Conservation (phyloP, 1,284 basidiomycete genomes). For the Moesziomyces sp. region DNA sequence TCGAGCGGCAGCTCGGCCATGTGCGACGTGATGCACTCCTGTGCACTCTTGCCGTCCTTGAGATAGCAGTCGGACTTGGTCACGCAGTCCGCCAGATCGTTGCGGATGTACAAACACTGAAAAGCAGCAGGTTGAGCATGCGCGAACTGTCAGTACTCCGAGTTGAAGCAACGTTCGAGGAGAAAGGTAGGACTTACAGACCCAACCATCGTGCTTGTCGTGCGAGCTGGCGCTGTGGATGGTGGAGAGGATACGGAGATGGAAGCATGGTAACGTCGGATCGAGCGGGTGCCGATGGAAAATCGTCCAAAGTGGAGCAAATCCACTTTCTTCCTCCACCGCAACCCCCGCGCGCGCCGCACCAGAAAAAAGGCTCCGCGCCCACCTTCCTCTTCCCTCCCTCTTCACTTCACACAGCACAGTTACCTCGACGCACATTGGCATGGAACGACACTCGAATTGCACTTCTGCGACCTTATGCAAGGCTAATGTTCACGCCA, state of each 20-base stretch:
- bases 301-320: not conserved
- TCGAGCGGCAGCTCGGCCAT: slow-evolving; percentile 53
- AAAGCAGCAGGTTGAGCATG: too few species aligned
- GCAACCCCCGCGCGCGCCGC: not conserved
- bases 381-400: not conserved
- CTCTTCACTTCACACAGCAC: not conserved
- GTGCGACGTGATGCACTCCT: slow-evolving; percentile 54
- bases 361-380: not conserved
- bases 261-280: too few species aligned
- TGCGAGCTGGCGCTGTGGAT: not conserved
- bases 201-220: slow-evolving; percentile 27
- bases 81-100: slow-evolving; percentile 54
- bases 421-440: not conserved
- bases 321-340: not conserved
- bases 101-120: slow-evolving; percentile 49
- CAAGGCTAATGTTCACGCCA: slow-evolving; percentile 2
- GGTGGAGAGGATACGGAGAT: not conserved
- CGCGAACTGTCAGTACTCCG: too few species aligned
- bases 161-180: not conserved
- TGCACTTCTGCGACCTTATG: not conserved
- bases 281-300: not conserved
- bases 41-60: slow-evolving; percentile 38
- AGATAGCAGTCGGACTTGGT: slow-evolving; percentile 52
- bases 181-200: slow-evolving; percentile 15
- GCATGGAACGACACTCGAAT: not conserved